Conservation (phyloP, 345 rosid species). For the Syzygium grande region DNA sequence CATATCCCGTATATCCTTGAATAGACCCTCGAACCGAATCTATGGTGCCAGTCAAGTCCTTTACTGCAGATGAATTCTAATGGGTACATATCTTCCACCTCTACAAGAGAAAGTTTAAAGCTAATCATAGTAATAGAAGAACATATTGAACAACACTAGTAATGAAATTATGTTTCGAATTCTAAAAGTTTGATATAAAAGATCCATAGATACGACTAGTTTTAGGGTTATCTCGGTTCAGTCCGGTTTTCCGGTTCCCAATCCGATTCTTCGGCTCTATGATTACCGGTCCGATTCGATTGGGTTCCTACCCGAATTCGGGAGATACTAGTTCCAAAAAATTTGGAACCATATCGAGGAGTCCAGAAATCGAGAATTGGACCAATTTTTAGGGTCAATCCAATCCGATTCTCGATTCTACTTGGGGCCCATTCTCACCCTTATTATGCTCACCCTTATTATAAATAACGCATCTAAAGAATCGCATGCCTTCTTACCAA, state of each 20-base stretch:
- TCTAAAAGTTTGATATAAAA: neutral
- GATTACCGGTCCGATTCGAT: no score
- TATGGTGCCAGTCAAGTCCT: no score
- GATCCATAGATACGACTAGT: neutral
- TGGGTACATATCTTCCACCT: neutral
- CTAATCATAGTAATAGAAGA: no score
- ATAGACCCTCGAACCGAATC: no score
- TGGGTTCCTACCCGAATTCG: neutral
- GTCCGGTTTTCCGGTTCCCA: no score
- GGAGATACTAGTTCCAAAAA: neutral
- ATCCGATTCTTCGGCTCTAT: no score
- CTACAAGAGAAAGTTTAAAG: neutral
- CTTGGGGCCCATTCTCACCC: neutral
- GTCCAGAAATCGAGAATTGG: accelerated
- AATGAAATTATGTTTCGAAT: neutral
- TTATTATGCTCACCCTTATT: neutral
- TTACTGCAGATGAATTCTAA: no score
- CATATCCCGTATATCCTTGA: no score
- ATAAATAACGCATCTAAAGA: neutral
- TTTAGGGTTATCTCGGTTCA: no score
- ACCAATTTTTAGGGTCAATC: neutral
- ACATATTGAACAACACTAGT: no score
- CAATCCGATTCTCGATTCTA: accelerated
- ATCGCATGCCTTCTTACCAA: no score
- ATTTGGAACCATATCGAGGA: neutral